Evolutionary conservation across 1,139 yeast species (phyloP).

Genomic region (Pneumocystis jirovecii): DNA sequence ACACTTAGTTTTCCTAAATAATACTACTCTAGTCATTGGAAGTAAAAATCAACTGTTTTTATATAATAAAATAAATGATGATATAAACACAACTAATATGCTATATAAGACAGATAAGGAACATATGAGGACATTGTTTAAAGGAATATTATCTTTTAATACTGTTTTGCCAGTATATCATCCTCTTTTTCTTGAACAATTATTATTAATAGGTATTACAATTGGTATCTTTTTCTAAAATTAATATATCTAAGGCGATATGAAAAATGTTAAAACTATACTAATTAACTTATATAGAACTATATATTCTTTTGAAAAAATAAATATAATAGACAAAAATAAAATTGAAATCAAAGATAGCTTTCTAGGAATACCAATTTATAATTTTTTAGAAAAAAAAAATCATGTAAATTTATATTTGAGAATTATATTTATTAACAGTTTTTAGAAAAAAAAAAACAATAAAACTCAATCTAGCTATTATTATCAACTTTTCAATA

Average conservation of each 20-base stretch:
- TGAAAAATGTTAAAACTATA: neutral
- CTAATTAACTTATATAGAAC: neutral
- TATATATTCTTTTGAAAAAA: neutral
- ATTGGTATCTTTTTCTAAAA: neutral
- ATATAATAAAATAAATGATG: slow-evolving; percentile 40
- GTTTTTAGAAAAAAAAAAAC: neutral
- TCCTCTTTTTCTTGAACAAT: slow-evolving; percentile 54
- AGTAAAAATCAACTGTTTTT: slow-evolving; percentile 75
- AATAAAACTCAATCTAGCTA: neutral
- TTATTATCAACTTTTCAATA: neutral
- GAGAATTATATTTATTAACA: neutral
- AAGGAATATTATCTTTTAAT: slow-evolving; percentile 58
- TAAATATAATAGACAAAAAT: neutral
- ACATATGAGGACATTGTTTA: slow-evolving; percentile 35
- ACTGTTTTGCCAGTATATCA: slow-evolving; percentile 86
- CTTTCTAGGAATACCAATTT: neutral
- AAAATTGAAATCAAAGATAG: neutral
- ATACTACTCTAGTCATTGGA: slow-evolving; percentile 68
- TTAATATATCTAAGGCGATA: neutral
- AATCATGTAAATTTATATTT: neutral
- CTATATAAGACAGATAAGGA: slow-evolving; percentile 21
- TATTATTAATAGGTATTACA: slow-evolving; percentile 2
- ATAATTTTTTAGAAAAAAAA: neutral
- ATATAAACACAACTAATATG: slow-evolving; percentile 27
- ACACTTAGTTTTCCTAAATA: slow-evolving; percentile 72